A percentile compares a stretch with the other conserved stretches of the same genome.
These are phyloP conservation scores for Colletotrichum agaves DNA, from an alignment of 2,329 filamentous ascomycete species.

Conservation along the genomic window DNA sequence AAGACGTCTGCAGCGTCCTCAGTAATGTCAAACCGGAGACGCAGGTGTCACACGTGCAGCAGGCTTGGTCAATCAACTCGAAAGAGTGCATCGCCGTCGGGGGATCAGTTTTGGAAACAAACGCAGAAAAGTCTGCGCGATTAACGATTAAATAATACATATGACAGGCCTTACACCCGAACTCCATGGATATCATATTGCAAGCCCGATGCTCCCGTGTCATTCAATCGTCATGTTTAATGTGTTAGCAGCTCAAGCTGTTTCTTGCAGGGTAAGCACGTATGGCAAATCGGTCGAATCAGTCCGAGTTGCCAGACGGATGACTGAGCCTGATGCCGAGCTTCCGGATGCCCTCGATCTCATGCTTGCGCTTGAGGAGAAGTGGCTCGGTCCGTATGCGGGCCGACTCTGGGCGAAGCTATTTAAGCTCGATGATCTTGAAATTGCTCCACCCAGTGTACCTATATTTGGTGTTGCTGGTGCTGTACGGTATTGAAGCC, in stretches of 20 bases:
- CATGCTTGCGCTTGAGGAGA: slow-evolving; percentile 52
- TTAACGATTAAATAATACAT: slow-evolving; percentile 33
- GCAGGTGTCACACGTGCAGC: slow-evolving; percentile 14
- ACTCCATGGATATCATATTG: slow-evolving; percentile 37
- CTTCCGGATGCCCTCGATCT: slow-evolving; percentile 50
- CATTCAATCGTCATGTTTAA: slow-evolving; percentile 30
- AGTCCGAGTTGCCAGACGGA: slow-evolving; percentile 56
- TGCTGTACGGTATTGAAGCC: slow-evolving; percentile 61
- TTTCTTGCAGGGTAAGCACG: slow-evolving; percentile 42
- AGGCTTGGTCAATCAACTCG: neutral
- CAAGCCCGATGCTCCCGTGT: slow-evolving; percentile 17
- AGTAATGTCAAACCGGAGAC: neutral
- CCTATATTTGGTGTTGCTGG: slow-evolving; percentile 62
- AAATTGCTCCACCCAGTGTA: slow-evolving; percentile 49
- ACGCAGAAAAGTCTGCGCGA: slow-evolving; percentile 1
- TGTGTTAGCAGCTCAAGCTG: slow-evolving; percentile 25
- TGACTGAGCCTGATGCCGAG: slow-evolving; percentile 54
- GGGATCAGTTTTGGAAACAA: neutral
- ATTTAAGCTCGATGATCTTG: slow-evolving; percentile 50
- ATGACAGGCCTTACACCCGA: neutral
- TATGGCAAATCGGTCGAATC: slow-evolving; percentile 49
- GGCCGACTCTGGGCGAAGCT: slow-evolving; percentile 57
- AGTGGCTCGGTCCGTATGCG: slow-evolving; percentile 51
- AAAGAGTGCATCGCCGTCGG: neutral
- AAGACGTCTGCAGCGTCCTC: slow-evolving; percentile 4